These are phyloP conservation scores for Sphaerulina vaccinii DNA, from an alignment of 2,329 filamentous ascomycete genomes.

Conservation along the genomic window DNA sequence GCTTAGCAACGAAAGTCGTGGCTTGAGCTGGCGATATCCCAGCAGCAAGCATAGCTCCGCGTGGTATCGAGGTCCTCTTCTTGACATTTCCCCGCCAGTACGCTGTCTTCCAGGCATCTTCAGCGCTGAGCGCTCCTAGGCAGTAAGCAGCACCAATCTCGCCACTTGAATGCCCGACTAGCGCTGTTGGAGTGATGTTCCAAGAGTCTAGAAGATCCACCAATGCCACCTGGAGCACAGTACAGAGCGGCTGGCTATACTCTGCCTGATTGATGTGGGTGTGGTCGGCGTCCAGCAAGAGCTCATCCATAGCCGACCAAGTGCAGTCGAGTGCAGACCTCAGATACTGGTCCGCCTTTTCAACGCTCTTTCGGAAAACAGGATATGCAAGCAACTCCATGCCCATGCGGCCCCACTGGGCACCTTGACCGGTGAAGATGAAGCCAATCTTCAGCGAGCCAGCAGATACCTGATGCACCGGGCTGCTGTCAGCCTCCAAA, in stretches of 20 bases:
- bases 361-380: slow-evolving; percentile 1
- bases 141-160: slow-evolving; percentile 39
- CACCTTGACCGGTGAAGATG: slow-evolving; percentile 26
- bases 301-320: slow-evolving; percentile 18
- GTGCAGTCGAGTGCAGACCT: slow-evolving; percentile 3
- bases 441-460: slow-evolving; percentile 3
- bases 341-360: neutral
- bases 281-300: slow-evolving; percentile 48
- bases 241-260: slow-evolving; percentile 34
- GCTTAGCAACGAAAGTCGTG: neutral
- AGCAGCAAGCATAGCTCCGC: slow-evolving; percentile 19
- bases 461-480: slow-evolving; percentile 8
- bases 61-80: neutral
- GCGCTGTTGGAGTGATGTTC: slow-evolving; percentile 25
- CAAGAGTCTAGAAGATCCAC: slow-evolving; percentile 19
- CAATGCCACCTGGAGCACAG: slow-evolving; percentile 20
- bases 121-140: slow-evolving; percentile 22
- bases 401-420: slow-evolving; percentile 24
- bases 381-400: neutral
- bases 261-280: slow-evolving; percentile 26
- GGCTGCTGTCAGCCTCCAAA: too few species aligned
- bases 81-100: slow-evolving; percentile 23
- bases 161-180: slow-evolving; percentile 37
- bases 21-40: neutral
- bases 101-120: slow-evolving; percentile 17